Percentiles rank a stretch among this genome's conserved stretches.
phyloP scores from a whole-genome alignment of 106 monocot genomes.

The Ottelia alismoides region DNA sequence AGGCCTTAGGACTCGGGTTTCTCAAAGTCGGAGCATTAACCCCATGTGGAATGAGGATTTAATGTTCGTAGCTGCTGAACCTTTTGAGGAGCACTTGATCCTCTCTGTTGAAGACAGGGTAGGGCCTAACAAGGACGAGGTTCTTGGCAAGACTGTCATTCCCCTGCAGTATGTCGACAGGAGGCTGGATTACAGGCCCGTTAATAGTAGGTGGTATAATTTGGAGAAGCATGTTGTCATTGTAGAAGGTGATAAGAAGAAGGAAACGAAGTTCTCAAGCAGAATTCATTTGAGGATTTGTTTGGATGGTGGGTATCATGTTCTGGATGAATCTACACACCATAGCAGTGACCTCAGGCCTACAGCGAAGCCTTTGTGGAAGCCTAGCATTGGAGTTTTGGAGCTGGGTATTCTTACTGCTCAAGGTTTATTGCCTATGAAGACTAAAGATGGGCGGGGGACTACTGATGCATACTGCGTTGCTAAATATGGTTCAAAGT shows the following conservation, averaged over 20 bases:
- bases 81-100: conserved; percentile 17
- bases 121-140: conserved; percentile 12
- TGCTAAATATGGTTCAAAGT: conserved; percentile 27
- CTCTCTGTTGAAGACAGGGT: conserved; percentile 18
- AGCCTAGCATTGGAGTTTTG: conserved; percentile 17
- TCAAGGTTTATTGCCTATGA: conserved; percentile 18
- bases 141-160: conserved; percentile 13
- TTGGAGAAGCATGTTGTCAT: conserved; percentile 10
- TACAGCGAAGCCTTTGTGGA: conserved; percentile 16
- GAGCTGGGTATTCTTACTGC: conserved; percentile 20
- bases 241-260: conserved; percentile 14
- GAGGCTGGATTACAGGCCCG: conserved; percentile 11
- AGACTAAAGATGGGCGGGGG: conserved; percentile 24
- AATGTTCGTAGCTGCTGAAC: conserved; percentile 23
- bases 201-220: conserved; percentile 10
- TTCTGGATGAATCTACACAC: conserved; percentile 17
- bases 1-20: conserved; percentile 9
- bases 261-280: conserved; percentile 15
- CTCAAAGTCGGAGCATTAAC: conserved; percentile 11
- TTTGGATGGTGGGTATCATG: conserved; percentile 21
- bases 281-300: conserved; percentile 19
- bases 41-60: conserved; percentile 26
- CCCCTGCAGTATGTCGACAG: conserved; percentile 8
- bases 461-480: conserved; percentile 23
- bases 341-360: conserved; percentile 22